Evolutionary conservation across 352 stramenopile species (phyloP).

Genomic region (Phytophthora idaei): DNA sequence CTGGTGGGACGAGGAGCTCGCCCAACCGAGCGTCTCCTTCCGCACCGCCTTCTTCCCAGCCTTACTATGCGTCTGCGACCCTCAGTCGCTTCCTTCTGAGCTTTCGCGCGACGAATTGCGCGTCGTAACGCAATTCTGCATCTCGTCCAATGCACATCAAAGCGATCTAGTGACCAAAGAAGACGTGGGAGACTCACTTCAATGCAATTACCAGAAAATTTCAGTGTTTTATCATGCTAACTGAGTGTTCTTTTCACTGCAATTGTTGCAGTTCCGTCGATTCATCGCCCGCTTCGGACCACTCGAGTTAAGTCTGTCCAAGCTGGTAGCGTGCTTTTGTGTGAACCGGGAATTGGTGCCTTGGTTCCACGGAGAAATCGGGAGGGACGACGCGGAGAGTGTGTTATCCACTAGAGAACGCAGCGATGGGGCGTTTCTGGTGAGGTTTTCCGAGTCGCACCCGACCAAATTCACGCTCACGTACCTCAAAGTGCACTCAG

Average conservation of each 20-base stretch:
- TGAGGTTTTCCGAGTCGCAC: constrained; percentile 83
- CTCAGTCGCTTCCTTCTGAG: constrained; percentile 36
- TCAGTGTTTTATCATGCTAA: constrained; percentile 1
- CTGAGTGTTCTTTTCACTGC: constrained; percentile 8
- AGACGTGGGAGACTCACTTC: constrained; percentile 36
- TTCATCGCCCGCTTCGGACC: constrained; percentile 80
- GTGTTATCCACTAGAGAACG: constrained; percentile 34
- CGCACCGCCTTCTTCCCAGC: constrained; percentile 54
- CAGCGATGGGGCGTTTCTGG: constrained; percentile 72
- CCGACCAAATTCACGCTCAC: constrained; percentile 78
- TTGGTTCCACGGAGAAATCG: constrained; percentile 79
- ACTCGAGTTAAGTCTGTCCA: constrained; percentile 56
- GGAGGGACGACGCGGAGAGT: constrained; percentile 51
- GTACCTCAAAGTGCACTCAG: constrained; percentile 74
- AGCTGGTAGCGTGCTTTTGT: constrained; percentile 68
- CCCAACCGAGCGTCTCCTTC: constrained; percentile 40
- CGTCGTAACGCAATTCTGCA: constrained; percentile 58
- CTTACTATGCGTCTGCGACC: constrained; percentile 48
- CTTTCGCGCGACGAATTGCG: constrained; percentile 68
- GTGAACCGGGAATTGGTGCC: constrained; percentile 61
- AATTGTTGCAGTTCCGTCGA: constrained; percentile 48
- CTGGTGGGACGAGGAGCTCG: constrained; percentile 49
- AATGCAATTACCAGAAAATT: constrained; percentile 2
- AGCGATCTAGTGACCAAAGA: constrained; percentile 49
- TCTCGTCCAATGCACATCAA: constrained; percentile 48